Evolutionary conservation across 2,329 filamentous ascomycete genomes (phyloP).

Genomic region (Phymatotrichopsis omnivora): DNA sequence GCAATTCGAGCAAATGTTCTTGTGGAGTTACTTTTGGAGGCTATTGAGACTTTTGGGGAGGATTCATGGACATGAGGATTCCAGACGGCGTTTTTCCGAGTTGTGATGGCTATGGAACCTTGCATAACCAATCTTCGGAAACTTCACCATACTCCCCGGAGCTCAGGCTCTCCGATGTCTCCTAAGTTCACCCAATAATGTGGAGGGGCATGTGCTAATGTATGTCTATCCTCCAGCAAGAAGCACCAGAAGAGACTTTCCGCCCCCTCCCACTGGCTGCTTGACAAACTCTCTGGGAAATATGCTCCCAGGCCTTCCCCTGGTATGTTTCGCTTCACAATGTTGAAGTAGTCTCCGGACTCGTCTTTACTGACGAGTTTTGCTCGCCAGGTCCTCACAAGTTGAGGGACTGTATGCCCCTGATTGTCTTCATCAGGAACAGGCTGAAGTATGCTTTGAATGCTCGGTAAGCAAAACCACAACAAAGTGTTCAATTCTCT

Average conservation of each 20-base stretch:
- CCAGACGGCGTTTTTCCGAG: constrained; percentile 1
- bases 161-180: constrained; percentile 4
- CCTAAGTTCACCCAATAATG: constrained; percentile 10
- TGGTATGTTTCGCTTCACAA: constrained; percentile 30
- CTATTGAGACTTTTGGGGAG: not conserved
- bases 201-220: constrained; percentile 20
- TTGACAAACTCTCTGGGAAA: constrained; percentile 97
- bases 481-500: not conserved
- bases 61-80: constrained; percentile 3
- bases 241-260: constrained; percentile 99
- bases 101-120: not conserved
- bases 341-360: constrained; percentile 39
- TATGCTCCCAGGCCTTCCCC: constrained; percentile 61
- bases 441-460: constrained; percentile 99
- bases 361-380: constrained; percentile 47
- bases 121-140: constrained; percentile 5
- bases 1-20: not conserved
- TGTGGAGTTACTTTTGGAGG: not conserved
- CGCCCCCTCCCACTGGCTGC: constrained; percentile 98
- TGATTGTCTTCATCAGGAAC: constrained; percentile 95
- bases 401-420: constrained; percentile 94
- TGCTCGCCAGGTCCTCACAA: constrained; percentile 75
- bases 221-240: constrained; percentile 42
- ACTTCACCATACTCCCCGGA: not conserved
- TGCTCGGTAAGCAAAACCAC: constrained; percentile 37